A percentile compares a stretch with the other conserved stretches of the same genome.
Conservation (phyloP, 768 basidiomycete species). For the Piloderma croceum region DNA sequence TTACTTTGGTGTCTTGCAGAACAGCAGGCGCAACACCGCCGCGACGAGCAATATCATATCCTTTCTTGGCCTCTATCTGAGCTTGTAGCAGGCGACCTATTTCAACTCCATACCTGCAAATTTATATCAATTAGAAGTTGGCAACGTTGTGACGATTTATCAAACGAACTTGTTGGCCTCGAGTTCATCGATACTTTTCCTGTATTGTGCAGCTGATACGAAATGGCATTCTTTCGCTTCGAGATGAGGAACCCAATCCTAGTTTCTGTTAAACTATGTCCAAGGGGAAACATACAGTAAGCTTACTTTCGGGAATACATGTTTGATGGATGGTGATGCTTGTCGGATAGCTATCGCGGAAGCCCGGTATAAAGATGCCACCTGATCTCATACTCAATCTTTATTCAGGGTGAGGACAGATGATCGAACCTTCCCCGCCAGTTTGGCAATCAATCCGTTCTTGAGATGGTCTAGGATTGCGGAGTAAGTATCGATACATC, state of each 20-base stretch:
- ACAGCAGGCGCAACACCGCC: slow-evolving; percentile 59
- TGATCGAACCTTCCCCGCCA: slow-evolving; percentile 79
- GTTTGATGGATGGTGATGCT: slow-evolving; percentile 38
- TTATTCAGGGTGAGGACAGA: no score
- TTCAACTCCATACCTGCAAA: slow-evolving; percentile 77
- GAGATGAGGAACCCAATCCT: slow-evolving; percentile 81
- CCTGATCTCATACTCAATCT: no score
- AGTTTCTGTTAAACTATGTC: slow-evolving; percentile 2
- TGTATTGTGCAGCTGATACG: slow-evolving; percentile 79
- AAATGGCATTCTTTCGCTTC: slow-evolving; percentile 85
- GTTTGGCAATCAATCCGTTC: slow-evolving; percentile 77
- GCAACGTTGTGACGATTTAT: background rate
- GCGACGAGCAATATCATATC: slow-evolving; percentile 59
- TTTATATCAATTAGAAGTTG: slow-evolving; percentile 5
- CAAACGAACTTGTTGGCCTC: slow-evolving; percentile 59
- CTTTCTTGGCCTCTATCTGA: slow-evolving; percentile 60
- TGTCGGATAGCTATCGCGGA: slow-evolving; percentile 41
- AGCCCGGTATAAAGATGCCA: slow-evolving; percentile 59
- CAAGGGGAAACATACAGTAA: slow-evolving; percentile 2
- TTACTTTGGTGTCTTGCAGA: slow-evolving; percentile 76
- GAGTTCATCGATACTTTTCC: slow-evolving; percentile 85
- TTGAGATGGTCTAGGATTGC: slow-evolving; percentile 54
- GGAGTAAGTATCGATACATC: background rate
- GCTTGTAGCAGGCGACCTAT: slow-evolving; percentile 73
- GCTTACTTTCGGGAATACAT: slow-evolving; percentile 52